phyloP scores from a whole-genome alignment of 345 rosid species.

The Pelargonium nanum region DNA sequence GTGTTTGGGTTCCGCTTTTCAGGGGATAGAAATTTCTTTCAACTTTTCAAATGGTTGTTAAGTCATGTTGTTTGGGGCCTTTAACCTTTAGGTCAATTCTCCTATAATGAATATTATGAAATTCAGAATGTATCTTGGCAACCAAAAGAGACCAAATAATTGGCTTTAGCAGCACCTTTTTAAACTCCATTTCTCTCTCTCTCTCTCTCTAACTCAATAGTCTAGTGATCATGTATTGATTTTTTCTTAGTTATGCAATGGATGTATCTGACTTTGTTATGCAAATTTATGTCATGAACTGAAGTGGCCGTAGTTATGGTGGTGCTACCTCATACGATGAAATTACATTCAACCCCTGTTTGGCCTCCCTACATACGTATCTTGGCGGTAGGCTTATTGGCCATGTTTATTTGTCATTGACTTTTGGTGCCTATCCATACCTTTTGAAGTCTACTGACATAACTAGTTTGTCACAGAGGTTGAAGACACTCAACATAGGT shows the following conservation, averaged over 20 bases:
- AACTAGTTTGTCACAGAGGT: constrained; percentile 42
- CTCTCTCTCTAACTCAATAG: too few species aligned
- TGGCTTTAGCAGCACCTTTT: too few species aligned
- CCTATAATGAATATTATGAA: too few species aligned
- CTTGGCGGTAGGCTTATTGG: constrained; percentile 59
- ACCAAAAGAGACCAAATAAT: too few species aligned
- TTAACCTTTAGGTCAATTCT: too few species aligned
- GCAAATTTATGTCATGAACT: not conserved
- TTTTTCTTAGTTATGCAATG: not conserved
- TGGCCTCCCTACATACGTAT: constrained; percentile 84
- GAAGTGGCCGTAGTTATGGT: constrained; percentile 19
- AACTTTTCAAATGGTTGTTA: too few species aligned
- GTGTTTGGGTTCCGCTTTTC: too few species aligned
- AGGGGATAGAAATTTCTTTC: too few species aligned
- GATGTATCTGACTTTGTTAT: constrained; percentile 5
- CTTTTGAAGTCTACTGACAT: constrained; percentile 7
- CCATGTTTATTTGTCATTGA: not conserved
- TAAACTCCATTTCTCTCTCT: too few species aligned
- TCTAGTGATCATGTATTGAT: not conserved
- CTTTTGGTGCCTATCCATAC: not conserved
- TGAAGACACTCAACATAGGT: constrained; percentile 66
- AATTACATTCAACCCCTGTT: constrained; percentile 49
- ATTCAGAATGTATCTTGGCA: too few species aligned
- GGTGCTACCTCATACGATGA: constrained; percentile 22
- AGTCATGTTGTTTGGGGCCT: too few species aligned